Conservation (phyloP, 2,329 filamentous ascomycete species). For the Talaromyces marneffei region DNA sequence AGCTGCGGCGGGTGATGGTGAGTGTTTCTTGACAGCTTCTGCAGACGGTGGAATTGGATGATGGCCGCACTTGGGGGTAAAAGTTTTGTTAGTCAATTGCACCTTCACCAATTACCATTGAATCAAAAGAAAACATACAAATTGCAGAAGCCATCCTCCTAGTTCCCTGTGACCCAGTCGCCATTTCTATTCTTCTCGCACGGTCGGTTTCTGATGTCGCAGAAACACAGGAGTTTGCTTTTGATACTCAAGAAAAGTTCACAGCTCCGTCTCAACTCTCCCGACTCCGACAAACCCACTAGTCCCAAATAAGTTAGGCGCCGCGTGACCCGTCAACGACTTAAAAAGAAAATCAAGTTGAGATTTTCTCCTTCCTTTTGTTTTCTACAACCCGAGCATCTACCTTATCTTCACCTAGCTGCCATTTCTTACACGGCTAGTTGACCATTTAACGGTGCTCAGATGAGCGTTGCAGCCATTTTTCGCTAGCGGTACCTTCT, state of each 20-base stretch:
- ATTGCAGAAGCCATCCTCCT: constrained; percentile 36
- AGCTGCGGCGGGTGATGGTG: constrained; percentile 34
- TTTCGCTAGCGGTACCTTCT: constrained; percentile 98
- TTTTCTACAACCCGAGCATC: constrained; percentile 55
- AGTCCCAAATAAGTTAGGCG: constrained; percentile 23
- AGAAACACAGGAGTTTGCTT: constrained; percentile 15
- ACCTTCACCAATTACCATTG: background rate
- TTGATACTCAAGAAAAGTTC: constrained; percentile 32
- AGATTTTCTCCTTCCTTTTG: constrained; percentile 29
- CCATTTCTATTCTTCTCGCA: constrained; percentile 24
- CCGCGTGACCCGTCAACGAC: constrained; percentile 22
- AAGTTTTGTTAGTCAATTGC: constrained; percentile 14
- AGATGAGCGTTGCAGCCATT: constrained; percentile 79
- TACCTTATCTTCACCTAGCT: constrained; percentile 92
- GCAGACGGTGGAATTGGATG: constrained; percentile 37
- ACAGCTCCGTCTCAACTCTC: constrained; percentile 14
- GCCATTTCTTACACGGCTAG: constrained; percentile 62
- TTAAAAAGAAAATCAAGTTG: constrained; percentile 18
- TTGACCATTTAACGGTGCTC: constrained; percentile 90
- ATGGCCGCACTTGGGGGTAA: constrained; percentile 22
- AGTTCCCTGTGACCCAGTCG: constrained; percentile 37
- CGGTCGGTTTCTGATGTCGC: constrained; percentile 16
- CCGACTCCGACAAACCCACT: constrained; percentile 18
- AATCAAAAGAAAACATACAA: constrained; percentile 26
- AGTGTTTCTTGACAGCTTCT: constrained; percentile 40